A percentile compares a stretch with the other conserved stretches of the same genome.
Evolutionary conservation across 169 alveolate genomes (phyloP).

Genomic region (Plasmodium gonderi): DNA sequence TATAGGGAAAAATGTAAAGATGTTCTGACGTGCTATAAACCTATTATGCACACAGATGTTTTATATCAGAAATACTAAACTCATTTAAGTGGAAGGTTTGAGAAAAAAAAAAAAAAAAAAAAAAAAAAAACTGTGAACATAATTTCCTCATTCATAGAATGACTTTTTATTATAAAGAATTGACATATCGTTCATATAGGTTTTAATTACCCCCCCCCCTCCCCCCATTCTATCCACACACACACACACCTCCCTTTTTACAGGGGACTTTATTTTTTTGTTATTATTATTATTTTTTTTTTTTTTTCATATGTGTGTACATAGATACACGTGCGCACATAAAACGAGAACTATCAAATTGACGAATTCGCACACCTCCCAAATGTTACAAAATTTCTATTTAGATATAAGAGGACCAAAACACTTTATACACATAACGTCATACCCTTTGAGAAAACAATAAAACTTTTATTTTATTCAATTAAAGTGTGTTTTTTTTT

Average conservation of each 20-base stretch:
- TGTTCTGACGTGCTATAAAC: neutral
- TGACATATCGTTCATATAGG: neutral
- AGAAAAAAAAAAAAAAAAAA: conserved; percentile 3
- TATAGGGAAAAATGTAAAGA: neutral
- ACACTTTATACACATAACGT: neutral
- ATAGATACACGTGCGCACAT: neutral
- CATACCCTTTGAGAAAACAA: neutral
- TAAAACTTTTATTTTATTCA: neutral
- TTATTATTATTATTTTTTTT: neutral
- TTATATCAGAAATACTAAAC: neutral
- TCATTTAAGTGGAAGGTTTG: neutral
- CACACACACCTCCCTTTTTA: neutral
- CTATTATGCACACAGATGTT: neutral
- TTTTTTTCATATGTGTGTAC: neutral
- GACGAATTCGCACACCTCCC: neutral
- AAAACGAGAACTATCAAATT: neutral
- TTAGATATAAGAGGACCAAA: neutral
- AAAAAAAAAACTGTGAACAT: neutral
- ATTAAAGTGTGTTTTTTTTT: neutral
- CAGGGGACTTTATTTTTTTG: neutral
- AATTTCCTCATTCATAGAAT: neutral
- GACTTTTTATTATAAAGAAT: neutral
- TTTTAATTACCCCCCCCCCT: neutral
- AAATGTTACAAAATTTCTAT: neutral
- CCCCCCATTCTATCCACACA: neutral